Conservation (phyloP, 805 yeast species). For the Suhomyces pyralidae region DNA sequence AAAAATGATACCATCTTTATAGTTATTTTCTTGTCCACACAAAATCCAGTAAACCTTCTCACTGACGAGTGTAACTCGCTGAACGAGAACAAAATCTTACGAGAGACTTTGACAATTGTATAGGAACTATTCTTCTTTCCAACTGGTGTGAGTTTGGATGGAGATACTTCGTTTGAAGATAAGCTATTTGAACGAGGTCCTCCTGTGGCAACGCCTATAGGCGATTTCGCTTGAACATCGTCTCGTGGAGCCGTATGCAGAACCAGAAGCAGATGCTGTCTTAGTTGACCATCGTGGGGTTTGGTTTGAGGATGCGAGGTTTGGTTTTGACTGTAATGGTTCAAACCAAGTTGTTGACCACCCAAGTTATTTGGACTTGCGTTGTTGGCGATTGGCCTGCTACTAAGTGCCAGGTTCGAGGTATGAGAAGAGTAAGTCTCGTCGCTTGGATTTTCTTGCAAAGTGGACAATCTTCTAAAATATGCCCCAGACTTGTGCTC, state of each 20-base stretch:
- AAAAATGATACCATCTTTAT: slow-evolving; percentile 51
- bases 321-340: background rate
- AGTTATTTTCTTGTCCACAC: slow-evolving; percentile 53
- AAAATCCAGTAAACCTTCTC: slow-evolving; percentile 55
- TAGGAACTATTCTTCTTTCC: slow-evolving; percentile 8
- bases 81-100: slow-evolving; percentile 60
- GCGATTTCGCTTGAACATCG: slow-evolving; percentile 1
- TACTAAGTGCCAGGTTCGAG: background rate
- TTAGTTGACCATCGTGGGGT: slow-evolving; percentile 1
- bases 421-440: slow-evolving; percentile 10
- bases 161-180: slow-evolving; percentile 10
- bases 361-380: background rate
- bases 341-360: background rate
- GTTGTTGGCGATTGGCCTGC: background rate
- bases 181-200: slow-evolving; percentile 4
- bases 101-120: slow-evolving; percentile 44
- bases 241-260: slow-evolving; percentile 1
- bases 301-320: background rate
- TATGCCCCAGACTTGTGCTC: slow-evolving; percentile 59
- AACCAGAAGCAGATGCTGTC: slow-evolving; percentile 6
- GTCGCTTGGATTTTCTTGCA: slow-evolving; percentile 50
- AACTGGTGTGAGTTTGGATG: slow-evolving; percentile 7
- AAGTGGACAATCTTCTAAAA: slow-evolving; percentile 60
- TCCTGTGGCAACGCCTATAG: background rate
- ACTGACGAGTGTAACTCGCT: slow-evolving; percentile 63